Base-by-base conservation (phyloP, 768 basidiomycete genomes). In the Rubroboletus satanas region DNA sequence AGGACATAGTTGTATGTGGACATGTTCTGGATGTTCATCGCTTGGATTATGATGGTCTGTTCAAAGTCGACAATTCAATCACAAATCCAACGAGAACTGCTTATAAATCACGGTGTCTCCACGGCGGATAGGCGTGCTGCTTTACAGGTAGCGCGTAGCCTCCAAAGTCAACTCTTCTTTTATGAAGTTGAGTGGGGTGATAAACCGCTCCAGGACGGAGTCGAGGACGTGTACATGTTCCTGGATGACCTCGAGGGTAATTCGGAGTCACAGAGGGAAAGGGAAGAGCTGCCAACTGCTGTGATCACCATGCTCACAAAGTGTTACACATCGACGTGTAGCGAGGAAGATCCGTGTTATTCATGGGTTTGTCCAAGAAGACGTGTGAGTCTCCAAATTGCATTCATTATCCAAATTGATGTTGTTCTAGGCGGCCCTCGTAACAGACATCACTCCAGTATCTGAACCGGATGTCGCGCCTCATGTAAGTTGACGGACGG, bases 181-280 rank as follows among this genome's bases (percentile, higher is more conserved):
- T 92, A 93, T 66, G 96, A 98, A 68, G 94, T 98, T 7, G 94
- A 98, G 66, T 96, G 94, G 91, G 92, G 89, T 31, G 84, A 85
- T 47, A 83, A 85, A 18, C 77, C 85, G 1, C 73, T 97, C 51
- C 83, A 88, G 52, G 93, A 95, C 64, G 86, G 89, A 4, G 89
- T 95, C 5, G 93, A 95, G 64, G 92, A 95, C 58, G 93, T 97
- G 7, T 97, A 90, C 73, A 90, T 88, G 79, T 96, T 97, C 71
- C 75, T 91, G 65, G 92, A 92, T 54, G 93, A 95, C 59, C 78
- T 81, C 37, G 85, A 86, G 51, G 85, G 85, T 26, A 71, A 72
- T 23, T 83, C 83, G 1, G 86, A 87, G 57, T 73, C 77, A 1
- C 75, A 79, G 15, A 77, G 77, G 37, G 87, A 87, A 65, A 76